Percentiles rank a stretch among this genome's conserved stretches.
These are phyloP conservation scores for barley (Hordeum vulgare) DNA, from an alignment of 176 grass and related monocot species.

Conservation along the genomic window DNA sequence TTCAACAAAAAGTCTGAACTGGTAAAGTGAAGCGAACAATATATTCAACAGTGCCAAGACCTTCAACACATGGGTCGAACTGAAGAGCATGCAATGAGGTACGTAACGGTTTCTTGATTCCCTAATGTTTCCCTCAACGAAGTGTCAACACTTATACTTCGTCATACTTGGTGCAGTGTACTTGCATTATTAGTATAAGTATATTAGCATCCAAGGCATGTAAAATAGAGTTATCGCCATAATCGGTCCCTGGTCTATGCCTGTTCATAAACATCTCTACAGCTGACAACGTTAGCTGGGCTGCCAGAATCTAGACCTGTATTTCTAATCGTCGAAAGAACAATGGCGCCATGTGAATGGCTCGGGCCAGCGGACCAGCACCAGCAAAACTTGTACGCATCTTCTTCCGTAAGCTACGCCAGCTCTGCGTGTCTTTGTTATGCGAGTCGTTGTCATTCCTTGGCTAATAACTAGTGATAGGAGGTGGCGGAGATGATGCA, in stretches of 20 bases:
- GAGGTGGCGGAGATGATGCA: conserved; percentile 24
- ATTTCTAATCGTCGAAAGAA: not conserved
- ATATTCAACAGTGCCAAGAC: not conserved
- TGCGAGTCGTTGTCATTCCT: conserved; percentile 10
- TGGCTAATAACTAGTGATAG: not conserved
- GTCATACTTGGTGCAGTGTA: not conserved
- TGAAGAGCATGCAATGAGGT: not conserved
- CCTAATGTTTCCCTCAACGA: not conserved
- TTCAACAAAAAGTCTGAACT: too few relatives aligned
- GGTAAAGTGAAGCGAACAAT: too few relatives aligned
- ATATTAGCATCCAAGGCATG: not conserved
- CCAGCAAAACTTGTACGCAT: not conserved
- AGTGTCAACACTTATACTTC: not conserved
- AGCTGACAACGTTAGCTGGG: not conserved
- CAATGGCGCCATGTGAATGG: not conserved
- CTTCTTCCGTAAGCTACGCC: not conserved
- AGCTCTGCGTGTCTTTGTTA: not conserved
- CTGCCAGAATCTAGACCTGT: not conserved
- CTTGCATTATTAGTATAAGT: not conserved
- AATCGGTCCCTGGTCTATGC: conserved; percentile 21
- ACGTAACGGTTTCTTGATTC: not conserved
- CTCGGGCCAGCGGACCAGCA: not conserved
- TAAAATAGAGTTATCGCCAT: conserved; percentile 21
- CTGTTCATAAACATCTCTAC: not conserved
- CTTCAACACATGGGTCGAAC: not conserved